These are phyloP conservation scores for Fraxinus cuspidata DNA, from an alignment of 257 asterid species.

Conservation along the genomic window DNA sequence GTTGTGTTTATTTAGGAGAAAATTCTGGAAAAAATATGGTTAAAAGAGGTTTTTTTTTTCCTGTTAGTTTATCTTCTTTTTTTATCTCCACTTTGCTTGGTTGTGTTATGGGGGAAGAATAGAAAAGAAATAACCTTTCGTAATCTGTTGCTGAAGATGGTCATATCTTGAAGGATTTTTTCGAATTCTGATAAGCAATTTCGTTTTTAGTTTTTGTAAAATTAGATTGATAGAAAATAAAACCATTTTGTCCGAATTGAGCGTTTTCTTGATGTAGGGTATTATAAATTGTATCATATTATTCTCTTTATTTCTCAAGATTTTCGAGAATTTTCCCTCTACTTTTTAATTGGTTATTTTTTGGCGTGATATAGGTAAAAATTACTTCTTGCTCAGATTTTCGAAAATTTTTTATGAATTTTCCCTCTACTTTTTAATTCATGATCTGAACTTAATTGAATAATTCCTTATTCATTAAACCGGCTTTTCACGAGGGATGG, in stretches of 20 bases:
- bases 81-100: background rate
- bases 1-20: background rate
- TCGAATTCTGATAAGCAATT: background rate
- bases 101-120: slow-evolving; percentile 11
- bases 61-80: background rate
- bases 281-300: background rate
- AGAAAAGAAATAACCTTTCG: background rate
- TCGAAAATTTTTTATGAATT: no score
- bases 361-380: background rate
- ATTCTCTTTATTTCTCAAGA: slow-evolving; percentile 10
- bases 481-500: background rate
- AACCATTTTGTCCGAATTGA: background rate
- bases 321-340: slow-evolving; percentile 1
- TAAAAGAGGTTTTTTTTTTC: background rate
- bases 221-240: background rate
- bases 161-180: background rate
- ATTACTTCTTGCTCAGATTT: background rate
- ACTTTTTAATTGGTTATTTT: slow-evolving; percentile 9
- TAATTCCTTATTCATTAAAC: background rate
- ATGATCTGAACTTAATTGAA: slow-evolving; percentile 16
- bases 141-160: background rate
- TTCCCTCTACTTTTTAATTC: no score
- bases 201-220: background rate
- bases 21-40: slow-evolving; percentile 3
- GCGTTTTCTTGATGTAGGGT: background rate